Evolutionary conservation across 257 asterid genomes (phyloP).

Genomic region (Salvia miltiorrhiza): DNA sequence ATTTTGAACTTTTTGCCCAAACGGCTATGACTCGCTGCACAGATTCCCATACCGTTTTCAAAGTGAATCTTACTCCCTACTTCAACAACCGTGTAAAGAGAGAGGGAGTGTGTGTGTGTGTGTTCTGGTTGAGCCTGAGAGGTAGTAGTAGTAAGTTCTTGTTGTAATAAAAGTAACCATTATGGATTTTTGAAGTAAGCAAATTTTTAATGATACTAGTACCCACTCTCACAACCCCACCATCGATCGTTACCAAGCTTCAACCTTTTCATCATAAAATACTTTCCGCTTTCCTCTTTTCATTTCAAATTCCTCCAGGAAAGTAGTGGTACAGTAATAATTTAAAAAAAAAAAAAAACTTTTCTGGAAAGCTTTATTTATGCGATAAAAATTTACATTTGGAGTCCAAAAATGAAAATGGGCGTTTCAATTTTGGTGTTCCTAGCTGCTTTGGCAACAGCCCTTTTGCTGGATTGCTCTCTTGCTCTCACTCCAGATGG

Average conservation of each 20-base stretch:
- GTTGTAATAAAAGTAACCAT: constrained; percentile 28
- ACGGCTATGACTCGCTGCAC: constrained; percentile 51
- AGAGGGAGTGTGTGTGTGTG: background rate
- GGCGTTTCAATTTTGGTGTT: constrained; percentile 40
- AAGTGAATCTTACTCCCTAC: constrained; percentile 34
- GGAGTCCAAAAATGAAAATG: constrained; percentile 48
- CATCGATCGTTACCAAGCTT: constrained; percentile 18
- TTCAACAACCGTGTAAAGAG: constrained; percentile 4
- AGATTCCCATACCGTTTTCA: constrained; percentile 34
- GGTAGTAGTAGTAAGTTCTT: background rate
- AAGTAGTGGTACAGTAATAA: background rate
- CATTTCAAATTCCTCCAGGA: constrained; percentile 23
- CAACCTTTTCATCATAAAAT: constrained; percentile 31
- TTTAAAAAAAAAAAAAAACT: background rate
- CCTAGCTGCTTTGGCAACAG: constrained; percentile 35
- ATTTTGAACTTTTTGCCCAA: constrained; percentile 31
- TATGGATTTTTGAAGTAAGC: constrained; percentile 37
- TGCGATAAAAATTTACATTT: background rate
- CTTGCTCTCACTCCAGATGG: constrained; percentile 85
- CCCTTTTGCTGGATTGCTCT: constrained; percentile 50
- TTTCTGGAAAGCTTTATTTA: constrained; percentile 5
- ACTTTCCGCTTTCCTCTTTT: constrained; percentile 19
- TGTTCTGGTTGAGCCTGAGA: background rate
- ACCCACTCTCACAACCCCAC: constrained; percentile 36
- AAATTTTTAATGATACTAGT: constrained; percentile 41